Conservation (phyloP, 139 green algal genomes). For the Pseudopediastrum boryanum region DNA sequence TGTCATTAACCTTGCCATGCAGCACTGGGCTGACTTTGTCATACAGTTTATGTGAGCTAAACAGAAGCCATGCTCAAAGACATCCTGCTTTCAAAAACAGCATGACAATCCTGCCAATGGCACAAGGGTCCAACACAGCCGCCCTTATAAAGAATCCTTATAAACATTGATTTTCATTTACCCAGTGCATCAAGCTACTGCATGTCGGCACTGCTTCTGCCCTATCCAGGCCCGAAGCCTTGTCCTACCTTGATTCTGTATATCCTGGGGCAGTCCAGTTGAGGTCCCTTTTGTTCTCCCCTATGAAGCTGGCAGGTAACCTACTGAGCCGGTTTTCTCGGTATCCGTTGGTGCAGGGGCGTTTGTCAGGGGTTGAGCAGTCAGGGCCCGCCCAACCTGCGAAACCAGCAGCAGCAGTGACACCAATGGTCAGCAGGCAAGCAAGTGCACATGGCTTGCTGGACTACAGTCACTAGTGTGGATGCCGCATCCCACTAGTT, state of each 20-base stretch:
- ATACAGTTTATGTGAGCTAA: background rate
- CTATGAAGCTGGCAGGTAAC: slow-evolving; percentile 40
- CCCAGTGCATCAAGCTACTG: slow-evolving; percentile 14
- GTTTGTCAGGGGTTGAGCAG: slow-evolving; percentile 15
- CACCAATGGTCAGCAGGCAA: background rate
- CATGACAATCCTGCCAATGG: background rate
- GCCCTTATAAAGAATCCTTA: background rate
- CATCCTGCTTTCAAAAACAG: background rate
- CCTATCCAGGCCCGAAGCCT: background rate
- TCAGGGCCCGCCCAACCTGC: background rate
- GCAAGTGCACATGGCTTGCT: background rate
- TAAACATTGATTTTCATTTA: background rate
- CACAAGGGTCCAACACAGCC: background rate
- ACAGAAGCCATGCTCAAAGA: background rate
- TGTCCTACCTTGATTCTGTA: slow-evolving; percentile 13
- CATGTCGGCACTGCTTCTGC: slow-evolving; percentile 1
- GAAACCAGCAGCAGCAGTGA: slow-evolving; percentile 10
- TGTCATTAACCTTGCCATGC: too few species aligned
- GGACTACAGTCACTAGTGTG: background rate
- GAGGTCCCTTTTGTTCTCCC: slow-evolving; percentile 44
- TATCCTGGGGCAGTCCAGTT: background rate
- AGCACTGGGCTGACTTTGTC: background rate
- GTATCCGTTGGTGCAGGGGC: slow-evolving; percentile 61
- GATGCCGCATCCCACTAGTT: slow-evolving; percentile 1
- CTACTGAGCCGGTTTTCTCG: slow-evolving; percentile 11